phyloP scores from a whole-genome alignment of 2,329 filamentous ascomycete species.

The Aspergillus luchuensis region DNA sequence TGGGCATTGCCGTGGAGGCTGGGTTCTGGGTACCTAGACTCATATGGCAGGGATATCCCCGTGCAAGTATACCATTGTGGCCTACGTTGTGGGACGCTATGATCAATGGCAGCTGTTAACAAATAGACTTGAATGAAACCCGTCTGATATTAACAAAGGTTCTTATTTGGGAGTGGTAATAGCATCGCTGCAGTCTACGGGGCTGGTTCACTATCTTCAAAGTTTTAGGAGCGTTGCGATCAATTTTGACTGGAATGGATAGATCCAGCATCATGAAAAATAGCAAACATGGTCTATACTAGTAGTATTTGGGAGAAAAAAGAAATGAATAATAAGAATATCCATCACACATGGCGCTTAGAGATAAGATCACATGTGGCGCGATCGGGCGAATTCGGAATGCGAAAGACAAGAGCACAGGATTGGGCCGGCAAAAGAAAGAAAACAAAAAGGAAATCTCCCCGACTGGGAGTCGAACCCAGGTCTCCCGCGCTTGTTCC shows the following conservation, averaged over 20 bases:
- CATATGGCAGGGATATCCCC: background rate
- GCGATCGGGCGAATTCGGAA: background rate
- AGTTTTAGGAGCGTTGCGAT: no score
- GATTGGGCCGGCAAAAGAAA: background rate
- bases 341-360: background rate
- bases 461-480: constrained; percentile 20
- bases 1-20: background rate
- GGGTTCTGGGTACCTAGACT: background rate
- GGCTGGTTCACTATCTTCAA: no score
- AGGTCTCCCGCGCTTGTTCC: constrained; percentile 16
- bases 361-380: background rate
- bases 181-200: no score
- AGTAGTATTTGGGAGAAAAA: no score
- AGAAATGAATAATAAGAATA: background rate
- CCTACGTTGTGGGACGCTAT: background rate
- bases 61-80: background rate
- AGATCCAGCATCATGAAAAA: no score
- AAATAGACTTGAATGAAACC: no score
- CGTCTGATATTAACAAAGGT: no score
- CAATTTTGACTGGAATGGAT: no score
- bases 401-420: background rate
- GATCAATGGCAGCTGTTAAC: no score
- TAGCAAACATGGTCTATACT: no score
- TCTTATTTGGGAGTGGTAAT: no score
- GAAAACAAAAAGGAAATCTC: constrained; percentile 9